Conservation (phyloP, 78 protist genomes). For the Capsaspora owczarzaki region DNA sequence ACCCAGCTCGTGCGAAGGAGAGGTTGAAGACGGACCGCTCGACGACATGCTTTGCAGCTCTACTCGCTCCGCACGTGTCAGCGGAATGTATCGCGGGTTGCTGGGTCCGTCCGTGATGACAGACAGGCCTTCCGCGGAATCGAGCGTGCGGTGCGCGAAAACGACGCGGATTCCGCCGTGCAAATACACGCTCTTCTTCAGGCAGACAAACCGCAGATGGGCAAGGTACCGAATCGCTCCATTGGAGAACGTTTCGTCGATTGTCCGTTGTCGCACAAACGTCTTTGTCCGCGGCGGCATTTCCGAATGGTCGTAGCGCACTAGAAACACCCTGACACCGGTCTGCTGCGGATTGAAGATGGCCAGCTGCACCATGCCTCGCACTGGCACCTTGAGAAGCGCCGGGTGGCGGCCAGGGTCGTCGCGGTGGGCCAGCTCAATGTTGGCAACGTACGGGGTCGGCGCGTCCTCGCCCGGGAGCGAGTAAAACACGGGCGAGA, state of each 20-base stretch:
- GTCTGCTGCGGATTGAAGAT: not conserved
- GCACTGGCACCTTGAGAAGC: not conserved
- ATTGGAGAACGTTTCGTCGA: not conserved
- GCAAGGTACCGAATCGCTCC: not conserved
- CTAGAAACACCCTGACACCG: not conserved
- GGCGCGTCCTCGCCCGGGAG: not conserved
- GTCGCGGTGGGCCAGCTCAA: not conserved
- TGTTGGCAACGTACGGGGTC: not conserved
- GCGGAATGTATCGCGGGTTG: not conserved
- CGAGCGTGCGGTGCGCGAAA: not conserved
- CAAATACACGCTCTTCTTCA: not conserved
- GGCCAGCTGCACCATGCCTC: not conserved
- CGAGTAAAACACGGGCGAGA: not conserved
- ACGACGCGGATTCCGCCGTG: not conserved
- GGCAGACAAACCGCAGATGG: not conserved
- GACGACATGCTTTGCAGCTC: no score
- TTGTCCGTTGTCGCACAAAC: not conserved
- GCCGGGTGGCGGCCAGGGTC: not conserved
- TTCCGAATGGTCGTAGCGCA: not conserved
- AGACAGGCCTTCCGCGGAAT: not conserved
- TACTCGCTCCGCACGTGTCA: not conserved
- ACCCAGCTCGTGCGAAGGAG: no score
- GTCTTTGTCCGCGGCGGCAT: not conserved
- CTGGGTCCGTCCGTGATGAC: not conserved
- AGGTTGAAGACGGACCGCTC: no score